A percentile compares a stretch with the other conserved stretches of the same genome.
Conservation (phyloP, 2,329 filamentous ascomycete species). For the Fusarium robinianum region DNA sequence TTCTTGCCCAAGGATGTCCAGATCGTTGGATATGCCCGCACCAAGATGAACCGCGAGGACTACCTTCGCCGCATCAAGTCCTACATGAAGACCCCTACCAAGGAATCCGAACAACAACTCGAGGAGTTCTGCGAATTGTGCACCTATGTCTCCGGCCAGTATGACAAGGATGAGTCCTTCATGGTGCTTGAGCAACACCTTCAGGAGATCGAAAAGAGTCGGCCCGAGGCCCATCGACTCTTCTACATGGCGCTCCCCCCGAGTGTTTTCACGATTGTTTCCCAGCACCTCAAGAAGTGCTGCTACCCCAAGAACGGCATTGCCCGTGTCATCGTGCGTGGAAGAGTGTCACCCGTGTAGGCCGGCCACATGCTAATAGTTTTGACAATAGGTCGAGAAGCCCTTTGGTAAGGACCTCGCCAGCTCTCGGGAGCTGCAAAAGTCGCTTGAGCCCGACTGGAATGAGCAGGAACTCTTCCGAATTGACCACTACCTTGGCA, state of each 20-base stretch:
- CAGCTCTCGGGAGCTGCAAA: constrained; percentile 92
- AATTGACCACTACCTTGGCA: constrained; percentile 98
- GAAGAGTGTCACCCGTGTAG: constrained; percentile 43
- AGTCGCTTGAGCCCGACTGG: constrained; percentile 95
- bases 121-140: constrained; percentile 87
- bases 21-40: constrained; percentile 98
- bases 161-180: constrained; percentile 97
- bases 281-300: constrained; percentile 94
- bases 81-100: constrained; percentile 98
- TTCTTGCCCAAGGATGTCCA: constrained; percentile 96
- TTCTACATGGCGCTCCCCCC: constrained; percentile 99
- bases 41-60: constrained; percentile 98
- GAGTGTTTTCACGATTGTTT: constrained; percentile 97
- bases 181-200: constrained; percentile 82
- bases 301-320: constrained; percentile 93
- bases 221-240: constrained; percentile 83
- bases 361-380: constrained; percentile 24
- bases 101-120: constrained; percentile 94
- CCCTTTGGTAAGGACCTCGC: constrained; percentile 96
- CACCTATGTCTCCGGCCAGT: constrained; percentile 95
- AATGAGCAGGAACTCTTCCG: constrained; percentile 98
- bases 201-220: constrained; percentile 79
- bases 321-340: constrained; percentile 81
- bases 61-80: constrained; percentile 93
- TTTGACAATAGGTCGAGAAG: constrained; percentile 84